These are phyloP conservation scores for Gossypium thurberi DNA, from an alignment of 345 rosid species.

Conservation along the genomic window DNA sequence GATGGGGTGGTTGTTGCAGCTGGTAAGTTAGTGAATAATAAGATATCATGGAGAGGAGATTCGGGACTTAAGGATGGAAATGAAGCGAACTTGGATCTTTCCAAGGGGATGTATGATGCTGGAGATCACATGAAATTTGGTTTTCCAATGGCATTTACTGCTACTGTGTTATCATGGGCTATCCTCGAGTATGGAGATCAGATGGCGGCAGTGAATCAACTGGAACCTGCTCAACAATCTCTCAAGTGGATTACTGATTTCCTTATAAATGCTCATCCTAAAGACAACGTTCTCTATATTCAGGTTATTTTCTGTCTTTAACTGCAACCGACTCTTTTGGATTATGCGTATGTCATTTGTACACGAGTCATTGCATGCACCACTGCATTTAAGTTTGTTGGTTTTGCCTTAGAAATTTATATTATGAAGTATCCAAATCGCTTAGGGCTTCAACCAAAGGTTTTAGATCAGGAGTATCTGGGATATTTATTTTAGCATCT, in stretches of 20 bases:
- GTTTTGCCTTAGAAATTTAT: neutral
- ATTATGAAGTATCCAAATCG: neutral
- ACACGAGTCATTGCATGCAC: neutral
- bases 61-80: slow-evolving; percentile 80
- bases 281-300: slow-evolving; percentile 58
- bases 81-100: slow-evolving; percentile 52
- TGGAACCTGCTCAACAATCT: slow-evolving; percentile 58
- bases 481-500: too few species aligned
- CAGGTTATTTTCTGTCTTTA: slow-evolving; percentile 44
- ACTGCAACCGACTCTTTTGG: neutral
- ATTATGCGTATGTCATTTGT: neutral
- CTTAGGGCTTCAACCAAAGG: neutral
- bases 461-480: too few species aligned
- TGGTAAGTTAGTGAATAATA: slow-evolving; percentile 57
- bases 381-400: neutral
- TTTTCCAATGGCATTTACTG: slow-evolving; percentile 91
- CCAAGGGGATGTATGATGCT: slow-evolving; percentile 89
- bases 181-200: slow-evolving; percentile 97
- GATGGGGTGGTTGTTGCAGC: slow-evolving; percentile 36
- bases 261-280: slow-evolving; percentile 72
- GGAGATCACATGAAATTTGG: slow-evolving; percentile 95
- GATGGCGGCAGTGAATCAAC: slow-evolving; percentile 59
- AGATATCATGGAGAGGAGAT: slow-evolving; percentile 88
- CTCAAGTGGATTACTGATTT: slow-evolving; percentile 90
- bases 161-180: slow-evolving; percentile 82